A percentile compares a stretch with the other conserved stretches of the same genome.
phyloP scores from a whole-genome alignment of 345 rosid species.

The Salix brachista region DNA sequence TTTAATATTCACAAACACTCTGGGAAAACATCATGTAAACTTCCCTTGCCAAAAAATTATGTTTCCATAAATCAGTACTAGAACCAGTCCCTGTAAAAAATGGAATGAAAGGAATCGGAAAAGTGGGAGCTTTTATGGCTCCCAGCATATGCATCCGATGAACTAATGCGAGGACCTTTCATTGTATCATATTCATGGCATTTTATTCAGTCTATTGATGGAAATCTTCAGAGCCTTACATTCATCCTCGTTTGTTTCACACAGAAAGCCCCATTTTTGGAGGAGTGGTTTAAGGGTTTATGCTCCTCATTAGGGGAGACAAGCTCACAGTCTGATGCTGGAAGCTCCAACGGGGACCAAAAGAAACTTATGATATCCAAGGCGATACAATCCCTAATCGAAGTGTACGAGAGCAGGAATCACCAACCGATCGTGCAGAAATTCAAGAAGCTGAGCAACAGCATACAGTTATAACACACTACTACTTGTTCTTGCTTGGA shows the following conservation, averaged over 20 bases:
- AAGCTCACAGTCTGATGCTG: conserved; percentile 24
- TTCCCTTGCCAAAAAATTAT: too few relatives aligned
- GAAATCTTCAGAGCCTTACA: conserved; percentile 1
- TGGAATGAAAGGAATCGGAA: not conserved
- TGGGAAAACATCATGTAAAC: too few relatives aligned
- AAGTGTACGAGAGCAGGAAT: conserved; percentile 38
- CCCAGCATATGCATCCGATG: too few relatives aligned
- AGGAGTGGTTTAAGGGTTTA: conserved; percentile 78
- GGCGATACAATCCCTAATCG: conserved; percentile 52
- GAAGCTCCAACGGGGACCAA: conserved; percentile 39
- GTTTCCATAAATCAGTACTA: too few relatives aligned
- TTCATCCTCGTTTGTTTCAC: conserved; percentile 12
- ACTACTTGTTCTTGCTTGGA: too few relatives aligned
- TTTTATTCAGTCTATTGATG: not conserved
- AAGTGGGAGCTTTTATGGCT: not conserved
- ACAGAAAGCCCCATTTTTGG: conserved; percentile 72
- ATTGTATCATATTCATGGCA: not conserved
- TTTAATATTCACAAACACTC: not conserved
- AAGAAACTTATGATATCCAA: conserved; percentile 68
- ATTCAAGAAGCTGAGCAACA: conserved; percentile 38
- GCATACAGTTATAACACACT: conserved; percentile 10
- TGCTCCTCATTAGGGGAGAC: conserved; percentile 48
- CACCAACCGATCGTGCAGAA: conserved; percentile 34
- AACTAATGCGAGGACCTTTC: too few relatives aligned
- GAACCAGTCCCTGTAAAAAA: not conserved